Evolutionary conservation across 345 rosid species (phyloP), one percentile per base, ranked within the genome.

Genomic region (Litchi chinensis): DNA sequence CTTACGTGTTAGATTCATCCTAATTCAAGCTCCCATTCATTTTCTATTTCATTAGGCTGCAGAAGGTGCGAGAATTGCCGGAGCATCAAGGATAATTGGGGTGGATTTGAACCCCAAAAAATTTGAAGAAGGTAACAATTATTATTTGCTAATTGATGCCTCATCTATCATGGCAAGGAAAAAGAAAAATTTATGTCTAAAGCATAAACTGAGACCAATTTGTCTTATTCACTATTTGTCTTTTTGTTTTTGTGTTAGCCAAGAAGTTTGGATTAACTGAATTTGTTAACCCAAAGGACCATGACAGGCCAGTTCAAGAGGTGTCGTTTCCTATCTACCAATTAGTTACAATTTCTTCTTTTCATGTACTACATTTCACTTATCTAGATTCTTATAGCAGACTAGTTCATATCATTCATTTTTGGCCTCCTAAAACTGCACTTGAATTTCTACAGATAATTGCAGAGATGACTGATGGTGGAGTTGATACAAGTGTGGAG

Each of bases 31-130:
- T 32, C 4, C 37, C 37, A 32, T 32, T 32, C 37, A 2, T 32
- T 32, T 32, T 32, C 37, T 6, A 70, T 70, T 57, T 50, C 8
- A 5, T 41, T 73, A 86, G 87, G 89, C 85, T 3, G 89, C 87
- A 6, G 87, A 86, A 77, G 89, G 86, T 18, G 87, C 89, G 1
- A 82, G 89, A 56, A 73, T 86, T 63, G 80, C 84, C 21, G 87
- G 89, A 24, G 87, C 87, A 6, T 84, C 89, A 16, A 84, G 87
- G 64, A 84, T 84, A 46, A 84, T 84, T 28, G 89, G 89, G 22
- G 85, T 86, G 4, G 89, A 84, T 66, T 70, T 83, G 48, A 86
- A 82, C 60, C 39, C 87, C 11, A 70, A 65, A 19, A 78, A 81
- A n/a, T 86, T 84, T 39, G 79, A 82, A 4, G 26, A 82, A 79